Percentiles rank a stretch among this genome's conserved stretches.
Conservation (phyloP, 345 rosid genomes). For the Lepidium aucheri region DNA sequence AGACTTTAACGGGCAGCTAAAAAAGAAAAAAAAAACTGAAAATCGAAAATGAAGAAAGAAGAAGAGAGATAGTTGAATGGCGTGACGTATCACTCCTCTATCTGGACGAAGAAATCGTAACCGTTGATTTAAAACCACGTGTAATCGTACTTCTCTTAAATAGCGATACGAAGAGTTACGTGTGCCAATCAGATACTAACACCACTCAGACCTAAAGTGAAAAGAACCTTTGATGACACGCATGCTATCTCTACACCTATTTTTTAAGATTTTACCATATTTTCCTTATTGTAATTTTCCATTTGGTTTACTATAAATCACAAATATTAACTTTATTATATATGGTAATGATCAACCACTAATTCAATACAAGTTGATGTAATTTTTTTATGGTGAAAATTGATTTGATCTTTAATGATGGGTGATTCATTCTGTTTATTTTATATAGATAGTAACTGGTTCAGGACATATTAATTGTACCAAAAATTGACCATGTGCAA, state of each 20-base stretch:
- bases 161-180: constrained; percentile 20
- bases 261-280: background rate
- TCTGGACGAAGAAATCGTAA: constrained; percentile 24
- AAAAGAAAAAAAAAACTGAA: background rate
- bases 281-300: background rate
- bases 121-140: constrained; percentile 47
- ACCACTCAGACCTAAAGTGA: constrained; percentile 13
- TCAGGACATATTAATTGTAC: background rate
- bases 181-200: constrained; percentile 36
- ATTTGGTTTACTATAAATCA: constrained; percentile 7
- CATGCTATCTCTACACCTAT: constrained; percentile 23
- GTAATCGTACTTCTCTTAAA: background rate
- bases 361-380: no score
- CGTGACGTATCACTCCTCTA: constrained; percentile 32
- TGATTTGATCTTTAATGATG: background rate
- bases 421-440: background rate
- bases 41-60: constrained; percentile 6
- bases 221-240: constrained; percentile 44
- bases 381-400: background rate
- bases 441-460: background rate
- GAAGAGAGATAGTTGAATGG: constrained; percentile 18
- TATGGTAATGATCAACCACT: background rate
- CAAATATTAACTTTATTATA: background rate
- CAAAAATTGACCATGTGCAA: background rate
- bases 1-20: constrained; percentile 11